Evolutionary conservation across 2,329 filamentous ascomycete genomes (phyloP).

Genomic region (Fragosphaeria purpurea): DNA sequence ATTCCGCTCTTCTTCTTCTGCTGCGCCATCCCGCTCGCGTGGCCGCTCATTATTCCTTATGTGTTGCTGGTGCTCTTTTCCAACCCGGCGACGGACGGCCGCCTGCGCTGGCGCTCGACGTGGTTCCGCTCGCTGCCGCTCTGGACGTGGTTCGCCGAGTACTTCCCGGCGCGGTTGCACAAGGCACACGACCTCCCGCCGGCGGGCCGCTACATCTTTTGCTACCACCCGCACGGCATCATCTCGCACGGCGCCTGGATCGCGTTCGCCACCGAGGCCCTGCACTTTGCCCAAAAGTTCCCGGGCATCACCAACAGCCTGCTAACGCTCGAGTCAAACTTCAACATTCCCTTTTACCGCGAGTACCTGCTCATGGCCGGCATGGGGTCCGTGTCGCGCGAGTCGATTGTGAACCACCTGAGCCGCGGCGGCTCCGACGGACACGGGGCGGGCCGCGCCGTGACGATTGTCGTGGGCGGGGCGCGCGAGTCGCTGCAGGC

Average conservation of each 20-base stretch:
- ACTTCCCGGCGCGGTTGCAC: slow-evolving; percentile 84
- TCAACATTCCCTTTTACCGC: slow-evolving; percentile 84
- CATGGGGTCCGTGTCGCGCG: slow-evolving; percentile 77
- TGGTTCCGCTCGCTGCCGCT: slow-evolving; percentile 62
- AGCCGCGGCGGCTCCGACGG: slow-evolving; percentile 65
- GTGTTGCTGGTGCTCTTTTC: slow-evolving; percentile 76
- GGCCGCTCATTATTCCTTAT: slow-evolving; percentile 70
- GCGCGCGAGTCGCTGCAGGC: slow-evolving; percentile 88
- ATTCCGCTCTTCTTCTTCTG: slow-evolving; percentile 82
- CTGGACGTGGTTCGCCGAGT: slow-evolving; percentile 84
- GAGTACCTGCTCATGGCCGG: slow-evolving; percentile 91
- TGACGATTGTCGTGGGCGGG: slow-evolving; percentile 91
- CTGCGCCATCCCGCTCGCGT: slow-evolving; percentile 82
- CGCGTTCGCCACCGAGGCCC: slow-evolving; percentile 80
- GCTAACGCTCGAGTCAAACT: slow-evolving; percentile 91
- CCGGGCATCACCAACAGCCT: slow-evolving; percentile 92
- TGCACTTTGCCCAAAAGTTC: slow-evolving; percentile 79
- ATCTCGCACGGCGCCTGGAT: slow-evolving; percentile 94
- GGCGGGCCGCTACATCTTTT: slow-evolving; percentile 88
- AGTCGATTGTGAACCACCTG: slow-evolving; percentile 83
- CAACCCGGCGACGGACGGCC: slow-evolving; percentile 64
- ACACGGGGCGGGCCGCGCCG: slow-evolving; percentile 86
- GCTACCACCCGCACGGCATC: slow-evolving; percentile 91
- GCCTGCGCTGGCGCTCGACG: slow-evolving; percentile 62
- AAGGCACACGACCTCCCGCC: slow-evolving; percentile 70